A percentile compares a stretch with the other conserved stretches of the same genome.
phyloP scores from a whole-genome alignment of 2,329 filamentous ascomycete species.

The Colletotrichum tropicale region DNA sequence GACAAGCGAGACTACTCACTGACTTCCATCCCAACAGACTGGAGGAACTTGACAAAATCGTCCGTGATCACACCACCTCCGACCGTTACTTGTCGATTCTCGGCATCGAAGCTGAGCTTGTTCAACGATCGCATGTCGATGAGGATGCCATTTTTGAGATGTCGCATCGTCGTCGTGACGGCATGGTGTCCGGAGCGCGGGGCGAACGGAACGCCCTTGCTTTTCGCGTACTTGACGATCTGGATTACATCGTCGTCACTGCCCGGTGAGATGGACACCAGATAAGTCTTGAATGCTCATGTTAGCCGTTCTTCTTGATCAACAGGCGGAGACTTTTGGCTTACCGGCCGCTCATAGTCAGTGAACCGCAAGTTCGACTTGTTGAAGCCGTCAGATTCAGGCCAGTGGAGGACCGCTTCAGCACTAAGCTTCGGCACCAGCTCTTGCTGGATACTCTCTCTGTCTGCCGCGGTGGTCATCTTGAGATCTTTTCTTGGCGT shows the following conservation, averaged over 20 bases:
- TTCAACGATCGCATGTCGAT: constrained; percentile 27
- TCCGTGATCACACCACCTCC: constrained; percentile 2
- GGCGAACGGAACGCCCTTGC: constrained; percentile 6
- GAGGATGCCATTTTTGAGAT: constrained; percentile 22
- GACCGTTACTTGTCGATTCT: constrained; percentile 8
- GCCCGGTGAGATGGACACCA: neutral
- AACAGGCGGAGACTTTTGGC: rapidly evolving
- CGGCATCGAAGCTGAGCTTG: constrained; percentile 17
- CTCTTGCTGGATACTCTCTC: neutral
- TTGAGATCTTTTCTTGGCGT: neutral
- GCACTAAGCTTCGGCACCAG: neutral
- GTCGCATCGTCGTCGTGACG: constrained; percentile 19
- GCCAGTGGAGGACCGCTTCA: neutral
- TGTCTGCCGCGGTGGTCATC: neutral
- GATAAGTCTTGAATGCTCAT: neutral
- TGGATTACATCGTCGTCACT: constrained; percentile 4
- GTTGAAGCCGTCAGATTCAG: neutral
- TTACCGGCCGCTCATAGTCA: constrained; percentile 9
- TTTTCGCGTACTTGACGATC: constrained; percentile 8
- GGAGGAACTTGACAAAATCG: constrained; percentile 8
- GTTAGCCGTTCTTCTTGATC: neutral
- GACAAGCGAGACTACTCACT: neutral
- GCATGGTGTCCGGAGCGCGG: constrained; percentile 21
- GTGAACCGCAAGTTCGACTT: constrained; percentile 8
- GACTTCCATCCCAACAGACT: constrained; percentile 10